A percentile compares a stretch with the other conserved stretches of the same genome.
Evolutionary conservation across 1,284 basidiomycete genomes (phyloP).

Genomic region (Cutaneotrichosporon cutaneum): DNA sequence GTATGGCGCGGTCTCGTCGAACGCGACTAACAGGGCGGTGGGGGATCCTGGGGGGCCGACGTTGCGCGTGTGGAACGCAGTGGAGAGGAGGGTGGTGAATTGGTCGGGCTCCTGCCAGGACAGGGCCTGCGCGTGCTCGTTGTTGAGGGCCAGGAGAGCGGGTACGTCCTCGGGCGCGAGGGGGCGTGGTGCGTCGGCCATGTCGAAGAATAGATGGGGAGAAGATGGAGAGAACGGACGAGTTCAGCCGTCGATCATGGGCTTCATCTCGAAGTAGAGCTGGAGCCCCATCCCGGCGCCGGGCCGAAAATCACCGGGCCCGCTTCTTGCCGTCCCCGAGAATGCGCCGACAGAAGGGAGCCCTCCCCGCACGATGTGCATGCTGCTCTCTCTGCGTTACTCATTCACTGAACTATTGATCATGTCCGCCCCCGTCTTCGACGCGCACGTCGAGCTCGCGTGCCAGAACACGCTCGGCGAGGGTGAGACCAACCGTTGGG

Average conservation of each 20-base stretch:
- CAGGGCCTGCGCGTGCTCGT: conserved; percentile 13
- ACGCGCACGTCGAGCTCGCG: conserved; percentile 37
- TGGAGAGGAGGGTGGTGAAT: conserved; percentile 12
- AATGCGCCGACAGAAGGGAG: background rate
- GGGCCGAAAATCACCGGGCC: no score
- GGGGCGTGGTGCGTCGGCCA: conserved; percentile 2
- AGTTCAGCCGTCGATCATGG: no score
- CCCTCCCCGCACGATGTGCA: background rate
- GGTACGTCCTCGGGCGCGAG: conserved; percentile 6
- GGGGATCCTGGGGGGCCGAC: conserved; percentile 4
- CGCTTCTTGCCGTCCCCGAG: background rate
- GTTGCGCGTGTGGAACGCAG: conserved; percentile 14
- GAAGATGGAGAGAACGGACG: no score
- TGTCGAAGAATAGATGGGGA: background rate
- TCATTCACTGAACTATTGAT: background rate
- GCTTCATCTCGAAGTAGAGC: no score
- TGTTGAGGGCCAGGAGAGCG: conserved; percentile 16
- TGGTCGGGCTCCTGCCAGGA: conserved; percentile 11
- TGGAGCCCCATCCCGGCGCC: no score
- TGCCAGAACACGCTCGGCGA: conserved; percentile 45
- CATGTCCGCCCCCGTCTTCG: conserved; percentile 29
- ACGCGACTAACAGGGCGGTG: conserved; percentile 9
- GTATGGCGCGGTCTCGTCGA: conserved; percentile 14
- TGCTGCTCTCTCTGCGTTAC: no score
- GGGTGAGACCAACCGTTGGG: conserved; percentile 27